phyloP scores from a whole-genome alignment of 805 yeast genomes.

The Saturnispora quitensis region DNA sequence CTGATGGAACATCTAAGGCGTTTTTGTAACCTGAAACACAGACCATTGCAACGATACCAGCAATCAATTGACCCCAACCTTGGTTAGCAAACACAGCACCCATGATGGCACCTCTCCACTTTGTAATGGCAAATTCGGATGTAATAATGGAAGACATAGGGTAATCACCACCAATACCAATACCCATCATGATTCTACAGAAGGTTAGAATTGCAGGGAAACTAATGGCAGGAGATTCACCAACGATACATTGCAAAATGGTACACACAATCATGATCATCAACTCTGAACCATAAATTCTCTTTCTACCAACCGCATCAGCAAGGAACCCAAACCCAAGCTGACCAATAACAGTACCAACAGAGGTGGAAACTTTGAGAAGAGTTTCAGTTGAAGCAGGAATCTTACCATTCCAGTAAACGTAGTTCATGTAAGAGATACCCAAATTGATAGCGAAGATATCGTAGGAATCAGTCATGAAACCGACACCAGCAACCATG shows the following conservation, averaged over 20 bases:
- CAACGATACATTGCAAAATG: slow-evolving; percentile 65
- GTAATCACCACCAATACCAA: slow-evolving; percentile 96
- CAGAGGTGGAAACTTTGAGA: slow-evolving; percentile 82
- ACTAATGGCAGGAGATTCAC: slow-evolving; percentile 61
- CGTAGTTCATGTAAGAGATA: slow-evolving; percentile 67
- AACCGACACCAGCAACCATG: slow-evolving; percentile 89
- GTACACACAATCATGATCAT: slow-evolving; percentile 78
- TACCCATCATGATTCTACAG: slow-evolving; percentile 84
- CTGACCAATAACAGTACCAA: slow-evolving; percentile 91
- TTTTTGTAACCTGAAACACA: slow-evolving; percentile 70
- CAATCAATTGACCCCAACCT: slow-evolving; percentile 90
- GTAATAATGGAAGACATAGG: slow-evolving; percentile 91
- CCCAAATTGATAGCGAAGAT: slow-evolving; percentile 84
- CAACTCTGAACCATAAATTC: slow-evolving; percentile 78
- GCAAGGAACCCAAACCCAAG: slow-evolving; percentile 75
- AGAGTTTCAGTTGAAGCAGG: slow-evolving; percentile 71
- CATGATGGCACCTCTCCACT: slow-evolving; percentile 98
- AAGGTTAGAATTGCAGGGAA: slow-evolving; percentile 68
- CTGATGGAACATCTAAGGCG: slow-evolving; percentile 44
- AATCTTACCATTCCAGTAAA: slow-evolving; percentile 52
- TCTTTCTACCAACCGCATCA: slow-evolving; percentile 78
- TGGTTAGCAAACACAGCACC: slow-evolving; percentile 94
- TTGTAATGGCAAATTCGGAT: slow-evolving; percentile 86
- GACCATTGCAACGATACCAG: slow-evolving; percentile 74
- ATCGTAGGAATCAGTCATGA: slow-evolving; percentile 88